Base-by-base conservation (phyloP, 2,329 filamentous ascomycete genomes). In the Penicillium crustosum region DNA sequence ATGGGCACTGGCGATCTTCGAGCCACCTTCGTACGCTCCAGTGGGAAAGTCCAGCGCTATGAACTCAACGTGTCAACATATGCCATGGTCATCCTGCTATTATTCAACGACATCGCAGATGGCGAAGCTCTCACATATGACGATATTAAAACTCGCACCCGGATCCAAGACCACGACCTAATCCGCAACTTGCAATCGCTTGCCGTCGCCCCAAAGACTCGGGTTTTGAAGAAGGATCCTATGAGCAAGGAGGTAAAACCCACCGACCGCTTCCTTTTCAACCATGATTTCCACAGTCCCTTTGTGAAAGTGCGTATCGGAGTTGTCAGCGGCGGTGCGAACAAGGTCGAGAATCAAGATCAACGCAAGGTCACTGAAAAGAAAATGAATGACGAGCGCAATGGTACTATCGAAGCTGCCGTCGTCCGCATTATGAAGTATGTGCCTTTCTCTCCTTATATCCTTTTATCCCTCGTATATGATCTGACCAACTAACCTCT, bases 51-150 rank as follows among this genome's bases (percentile, higher is more conserved):
- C 13, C 85, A 87, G 35, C 87, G 88, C 36, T 93, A 97, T 70
- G 94, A 99, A 68, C 80, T 99, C 55, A 96, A 92, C 60, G 92
- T 96, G 21, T 89, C 92, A 1, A 97, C 94, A 0, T 94, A 94
- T 72, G 91, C 88, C 67, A 96, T 97, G 90, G 79, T 97, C 21
- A 87, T 97, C 25, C 77, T 99, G 21, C 75, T 96, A 44, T 84
- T 97, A 0, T 99, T 97, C 82, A 97, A 97, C 68, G 86, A 93
- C 38, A 69, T 95, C 0, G 73, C 78, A 2, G 66, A 77, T 0
- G 79, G 77, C 31, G 73, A 81, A 53, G 78, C 74, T 21, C 70
- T 87, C 8, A 84, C 80, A 0, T 86, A 82, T 57, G 89, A 94
- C 55, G 90, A 96, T 61, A 94, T 97, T 29, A 89, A 94, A 70